phyloP scores from a whole-genome alignment of 768 basidiomycete species.

The Calvatia gigantea region DNA sequence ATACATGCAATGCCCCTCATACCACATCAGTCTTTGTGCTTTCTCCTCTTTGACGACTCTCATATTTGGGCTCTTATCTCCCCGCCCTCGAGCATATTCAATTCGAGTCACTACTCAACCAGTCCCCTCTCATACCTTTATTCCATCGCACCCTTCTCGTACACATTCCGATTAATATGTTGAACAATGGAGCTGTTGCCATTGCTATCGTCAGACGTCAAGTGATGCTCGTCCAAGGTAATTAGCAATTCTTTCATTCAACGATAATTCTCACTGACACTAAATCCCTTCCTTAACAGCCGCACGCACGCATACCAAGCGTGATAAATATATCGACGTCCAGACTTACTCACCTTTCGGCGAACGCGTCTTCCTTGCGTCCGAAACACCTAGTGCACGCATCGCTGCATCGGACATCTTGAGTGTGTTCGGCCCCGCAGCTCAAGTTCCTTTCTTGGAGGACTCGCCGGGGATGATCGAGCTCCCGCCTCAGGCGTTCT shows the following conservation, averaged over 20 bases:
- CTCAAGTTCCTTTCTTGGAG: background rate
- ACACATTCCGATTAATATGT: conserved; percentile 21
- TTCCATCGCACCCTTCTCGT: background rate
- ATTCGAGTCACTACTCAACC: background rate
- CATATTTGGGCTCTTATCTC: background rate
- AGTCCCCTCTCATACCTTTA: background rate
- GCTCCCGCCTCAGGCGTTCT: conserved; percentile 55
- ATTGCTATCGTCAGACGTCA: conserved; percentile 67
- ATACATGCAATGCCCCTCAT: background rate
- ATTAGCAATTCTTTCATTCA: conserved; percentile 12
- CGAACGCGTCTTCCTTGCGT: conserved; percentile 61
- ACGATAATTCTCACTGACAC: too few relatives aligned
- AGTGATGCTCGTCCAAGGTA: conserved; percentile 69
- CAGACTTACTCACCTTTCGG: conserved; percentile 63
- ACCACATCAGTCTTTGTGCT: background rate
- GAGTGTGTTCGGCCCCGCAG: conserved; percentile 42
- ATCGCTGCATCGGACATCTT: conserved; percentile 59
- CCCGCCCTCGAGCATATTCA: background rate
- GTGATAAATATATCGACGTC: conserved; percentile 64
- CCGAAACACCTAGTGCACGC: conserved; percentile 57
- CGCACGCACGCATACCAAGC: conserved; percentile 47
- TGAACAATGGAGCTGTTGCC: conserved; percentile 59
- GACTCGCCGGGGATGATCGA: conserved; percentile 52
- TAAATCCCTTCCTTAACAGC: conserved; percentile 39
- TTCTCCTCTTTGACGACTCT: background rate